A percentile compares a stretch with the other conserved stretches of the same genome.
phyloP scores from a whole-genome alignment of 192 early-diverging fungal genomes.

The Coemansia sp. region DNA sequence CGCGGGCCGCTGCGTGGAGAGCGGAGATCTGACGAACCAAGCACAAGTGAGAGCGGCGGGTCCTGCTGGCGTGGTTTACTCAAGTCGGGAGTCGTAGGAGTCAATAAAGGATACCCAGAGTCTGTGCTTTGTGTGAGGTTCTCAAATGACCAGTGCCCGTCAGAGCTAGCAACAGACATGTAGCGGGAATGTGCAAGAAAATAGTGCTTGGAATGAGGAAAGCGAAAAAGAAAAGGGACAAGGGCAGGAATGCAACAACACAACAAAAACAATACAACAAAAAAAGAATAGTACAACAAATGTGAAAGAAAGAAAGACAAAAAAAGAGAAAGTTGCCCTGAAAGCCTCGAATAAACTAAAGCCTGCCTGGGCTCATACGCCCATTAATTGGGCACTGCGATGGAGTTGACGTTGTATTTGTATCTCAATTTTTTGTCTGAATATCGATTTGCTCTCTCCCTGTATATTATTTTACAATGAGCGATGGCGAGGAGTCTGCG shows the following conservation, averaged over 20 bases:
- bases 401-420: no score
- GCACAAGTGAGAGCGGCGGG: conserved; percentile 46
- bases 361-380: no score
- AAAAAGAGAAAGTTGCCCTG: not conserved
- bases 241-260: not conserved
- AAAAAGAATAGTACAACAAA: conserved; percentile 7
- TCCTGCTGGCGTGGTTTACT: conserved; percentile 17
- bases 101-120: conserved; percentile 30
- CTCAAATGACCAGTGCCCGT: conserved; percentile 61
- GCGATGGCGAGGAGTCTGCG: not conserved
- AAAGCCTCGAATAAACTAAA: no score
- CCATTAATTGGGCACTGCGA: no score
- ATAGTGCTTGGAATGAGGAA: not conserved
- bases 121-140: conserved; percentile 54
- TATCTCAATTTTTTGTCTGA: no score
- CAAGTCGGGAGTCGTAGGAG: conserved; percentile 9
- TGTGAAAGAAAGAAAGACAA: no score
- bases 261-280: no score
- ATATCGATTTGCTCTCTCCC: not conserved
- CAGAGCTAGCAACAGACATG: conserved; percentile 62
- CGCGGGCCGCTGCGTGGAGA: conserved; percentile 2
- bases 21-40: conserved; percentile 19
- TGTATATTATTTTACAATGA: not conserved
- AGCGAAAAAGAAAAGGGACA: conserved; percentile 12
- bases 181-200: conserved; percentile 11